Percentiles rank a stretch among this genome's conserved stretches.
Evolutionary conservation across 192 early-diverging fungal species (phyloP).

Genomic region (Rhizophagus sp.): DNA sequence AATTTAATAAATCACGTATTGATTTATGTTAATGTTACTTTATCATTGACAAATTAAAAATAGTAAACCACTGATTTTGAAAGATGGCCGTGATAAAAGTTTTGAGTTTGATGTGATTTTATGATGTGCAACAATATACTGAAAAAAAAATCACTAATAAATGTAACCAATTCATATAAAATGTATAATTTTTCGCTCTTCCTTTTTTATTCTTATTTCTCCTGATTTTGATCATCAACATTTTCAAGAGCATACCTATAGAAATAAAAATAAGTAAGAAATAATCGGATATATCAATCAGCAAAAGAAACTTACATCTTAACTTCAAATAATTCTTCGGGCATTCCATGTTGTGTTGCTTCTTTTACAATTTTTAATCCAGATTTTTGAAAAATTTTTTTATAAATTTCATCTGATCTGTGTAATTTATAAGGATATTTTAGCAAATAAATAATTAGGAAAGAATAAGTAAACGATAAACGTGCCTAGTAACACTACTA

Average conservation of each 20-base stretch:
- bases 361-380: conserved; percentile 65
- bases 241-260: not conserved
- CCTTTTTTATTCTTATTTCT: not conserved
- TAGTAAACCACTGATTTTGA: too few species aligned
- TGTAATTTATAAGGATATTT: not conserved
- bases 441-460: not conserved
- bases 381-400: conserved; percentile 61
- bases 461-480: not conserved
- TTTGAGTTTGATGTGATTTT: too few species aligned
- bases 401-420: conserved; percentile 59
- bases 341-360: conserved; percentile 67
- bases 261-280: too few species aligned
- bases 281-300: not conserved
- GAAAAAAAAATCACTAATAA: too few species aligned
- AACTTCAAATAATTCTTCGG: conserved; percentile 65
- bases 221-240: not conserved
- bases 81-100: too few species aligned
- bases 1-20: too few species aligned
- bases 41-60: too few species aligned
- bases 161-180: too few species aligned
- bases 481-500: conserved; percentile 72
- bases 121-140: too few species aligned
- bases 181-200: too few species aligned
- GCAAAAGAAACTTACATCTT: conserved; percentile 56
- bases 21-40: too few species aligned